Base-by-base conservation (phyloP, 2,329 filamentous ascomycete species). In the Aspergillus pseudoterreus region DNA sequence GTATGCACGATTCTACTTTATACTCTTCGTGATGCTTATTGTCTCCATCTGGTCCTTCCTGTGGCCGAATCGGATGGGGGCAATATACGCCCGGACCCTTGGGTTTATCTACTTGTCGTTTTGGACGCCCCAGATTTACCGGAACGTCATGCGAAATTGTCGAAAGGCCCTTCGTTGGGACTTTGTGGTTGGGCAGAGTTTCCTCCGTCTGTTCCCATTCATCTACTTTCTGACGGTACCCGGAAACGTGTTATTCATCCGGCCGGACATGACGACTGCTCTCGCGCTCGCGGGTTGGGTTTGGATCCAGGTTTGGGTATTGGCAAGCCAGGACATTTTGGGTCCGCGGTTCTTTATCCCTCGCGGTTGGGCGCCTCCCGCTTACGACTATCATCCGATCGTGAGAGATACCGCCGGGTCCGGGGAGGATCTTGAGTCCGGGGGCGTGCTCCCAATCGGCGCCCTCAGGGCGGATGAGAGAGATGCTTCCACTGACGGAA, bases 301-400 rank as follows among this genome's bases (percentile, higher is more conserved):
- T 3, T 96, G 91, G 90, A 57, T 91, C 11, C 94, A 99, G 71
- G 81, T 95, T 21, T 82, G 88, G 67, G 66, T 88, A 6, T 78
- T 99, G n/a, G 83, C 78, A 1, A 86, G 83, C 39, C 94, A 99
- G 75, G 88, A 92, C 58, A 78, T 95, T 12, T 75, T 97, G 3
- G 92, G 94, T 0, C 90, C 92, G 1, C 80, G 94, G n/a, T 92
- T 94, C 73, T 90, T 91, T 49, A 74, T 97, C 0, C 86, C 85
- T 2, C 80, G 82, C 42, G 80, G 82, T 46, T 86, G 83, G 83
- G 81, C 79, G 4, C 82, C 82, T 3, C 78, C 80, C 10, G 75
- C 71, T 9, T 99, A 95, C 81, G 92, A 99, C 65, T 99, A 99
- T 68, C 92, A 99, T 68, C 92, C 91, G 0, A 79, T 96, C 2